Conservation (phyloP, 148 eudicot genomes). For the Rhododendron vialii region DNA sequence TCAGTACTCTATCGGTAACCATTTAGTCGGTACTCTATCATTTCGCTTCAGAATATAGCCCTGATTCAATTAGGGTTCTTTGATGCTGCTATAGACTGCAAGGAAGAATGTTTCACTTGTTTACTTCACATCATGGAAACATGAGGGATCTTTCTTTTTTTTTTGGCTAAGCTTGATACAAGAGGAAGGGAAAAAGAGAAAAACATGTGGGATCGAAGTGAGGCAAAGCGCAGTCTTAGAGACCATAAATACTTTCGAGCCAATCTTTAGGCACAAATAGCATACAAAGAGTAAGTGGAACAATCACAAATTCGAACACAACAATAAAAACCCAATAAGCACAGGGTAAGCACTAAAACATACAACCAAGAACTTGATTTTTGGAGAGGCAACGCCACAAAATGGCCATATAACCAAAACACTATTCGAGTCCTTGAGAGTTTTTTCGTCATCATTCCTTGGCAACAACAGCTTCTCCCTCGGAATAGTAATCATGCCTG, state of each 20-base stretch:
- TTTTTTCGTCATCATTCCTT: constrained; percentile 54
- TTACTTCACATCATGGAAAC: background rate
- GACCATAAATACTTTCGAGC: background rate
- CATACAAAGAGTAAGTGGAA: background rate
- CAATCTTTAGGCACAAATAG: background rate
- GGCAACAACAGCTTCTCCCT: constrained; percentile 51
- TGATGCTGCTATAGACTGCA: background rate
- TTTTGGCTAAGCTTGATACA: too few relatives aligned
- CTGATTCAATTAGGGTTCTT: background rate
- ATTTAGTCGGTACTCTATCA: too few relatives aligned
- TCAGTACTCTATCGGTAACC: too few relatives aligned
- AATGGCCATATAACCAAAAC: background rate
- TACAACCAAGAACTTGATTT: constrained; percentile 1
- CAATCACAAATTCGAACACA: background rate
- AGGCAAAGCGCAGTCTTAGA: background rate
- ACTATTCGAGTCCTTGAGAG: background rate
- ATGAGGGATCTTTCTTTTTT: background rate
- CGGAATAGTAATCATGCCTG: constrained; percentile 70
- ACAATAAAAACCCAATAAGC: background rate
- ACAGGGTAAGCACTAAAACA: background rate
- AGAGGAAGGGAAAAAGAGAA: too few relatives aligned
- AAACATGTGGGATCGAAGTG: background rate
- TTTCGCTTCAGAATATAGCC: background rate
- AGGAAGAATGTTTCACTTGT: background rate
- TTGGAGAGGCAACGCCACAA: background rate